Evolutionary conservation across 257 asterid species (phyloP).

Genomic region (Cruciata laevipes): DNA sequence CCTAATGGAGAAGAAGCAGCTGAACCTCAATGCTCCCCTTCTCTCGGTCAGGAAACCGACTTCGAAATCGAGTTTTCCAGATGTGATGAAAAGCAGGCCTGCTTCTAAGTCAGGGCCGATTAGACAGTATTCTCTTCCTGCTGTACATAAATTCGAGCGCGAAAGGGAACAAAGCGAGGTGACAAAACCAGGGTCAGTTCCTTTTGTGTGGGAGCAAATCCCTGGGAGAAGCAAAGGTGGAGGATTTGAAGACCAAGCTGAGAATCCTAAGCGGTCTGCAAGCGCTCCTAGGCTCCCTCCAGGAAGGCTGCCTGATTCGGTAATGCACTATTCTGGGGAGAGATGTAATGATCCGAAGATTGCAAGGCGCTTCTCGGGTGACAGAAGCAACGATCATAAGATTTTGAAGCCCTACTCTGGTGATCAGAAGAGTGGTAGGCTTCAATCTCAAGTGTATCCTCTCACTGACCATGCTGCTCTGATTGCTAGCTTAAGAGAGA

Average conservation of each 20-base stretch:
- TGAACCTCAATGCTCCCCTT: slow-evolving; percentile 75
- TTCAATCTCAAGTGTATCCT: slow-evolving; percentile 37
- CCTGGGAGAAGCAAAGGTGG: slow-evolving; percentile 73
- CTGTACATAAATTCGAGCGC: slow-evolving; percentile 25
- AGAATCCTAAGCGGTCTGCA: slow-evolving; percentile 38
- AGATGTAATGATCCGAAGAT: slow-evolving; percentile 34
- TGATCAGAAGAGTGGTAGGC: slow-evolving; percentile 27
- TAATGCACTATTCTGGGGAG: slow-evolving; percentile 46
- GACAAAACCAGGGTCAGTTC: slow-evolving; percentile 74
- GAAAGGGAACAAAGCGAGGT: slow-evolving; percentile 44
- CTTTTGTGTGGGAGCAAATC: slow-evolving; percentile 75
- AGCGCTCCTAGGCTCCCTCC: slow-evolving; percentile 71
- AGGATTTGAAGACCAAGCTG: slow-evolving; percentile 28
- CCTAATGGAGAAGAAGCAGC: slow-evolving; percentile 69
- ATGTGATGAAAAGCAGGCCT: slow-evolving; percentile 32
- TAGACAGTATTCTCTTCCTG: slow-evolving; percentile 33
- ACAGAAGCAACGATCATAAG: slow-evolving; percentile 31
- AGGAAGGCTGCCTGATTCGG: slow-evolving; percentile 38
- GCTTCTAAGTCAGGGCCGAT: slow-evolving; percentile 26
- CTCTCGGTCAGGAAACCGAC: slow-evolving; percentile 60
- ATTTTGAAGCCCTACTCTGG: neutral
- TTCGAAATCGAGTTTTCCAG: slow-evolving; percentile 38
- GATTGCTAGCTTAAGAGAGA: slow-evolving; percentile 57
- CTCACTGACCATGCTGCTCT: slow-evolving; percentile 67
- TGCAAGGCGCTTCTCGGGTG: slow-evolving; percentile 45